Evolutionary conservation across 2,329 filamentous ascomycete species (phyloP), one percentile per base, ranked within the genome.

Genomic region (Penicillium griseofulvum): DNA sequence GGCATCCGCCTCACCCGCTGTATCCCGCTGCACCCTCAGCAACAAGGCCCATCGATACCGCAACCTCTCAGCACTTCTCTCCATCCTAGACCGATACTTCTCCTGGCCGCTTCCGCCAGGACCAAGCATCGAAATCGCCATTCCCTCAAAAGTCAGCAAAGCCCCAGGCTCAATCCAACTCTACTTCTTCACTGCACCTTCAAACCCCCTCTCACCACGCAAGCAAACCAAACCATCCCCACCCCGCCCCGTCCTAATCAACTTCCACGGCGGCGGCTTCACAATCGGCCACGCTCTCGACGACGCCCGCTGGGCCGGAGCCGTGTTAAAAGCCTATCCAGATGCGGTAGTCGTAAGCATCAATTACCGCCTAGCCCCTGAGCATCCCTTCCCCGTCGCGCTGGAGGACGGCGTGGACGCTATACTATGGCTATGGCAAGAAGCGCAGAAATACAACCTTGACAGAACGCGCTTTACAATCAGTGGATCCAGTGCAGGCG

Each of bases 321-420:
- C 58, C 12, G 61, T 62, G 2, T 41, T 63, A 0, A 49, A 50
- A 4, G 19, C 50, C 12, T 31, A 53, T 22, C 55, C 57, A 11
- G 58, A 63, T 38, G 56, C 62, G 16, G 43, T 65, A 11, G 51
- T 65, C 7, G 52, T 68, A 42, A 60, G 62, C 4, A 61, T 66
- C 1, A 59, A 66, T 19, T 67, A 70, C 57, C 47, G 65, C 5
- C 51, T 65, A 12, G 57, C 66, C 0, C 68, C 68, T 0, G 65
- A 70, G 26, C 36, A 65, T 22, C 61, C 61, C 2, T 67, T 62
- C 49, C 63, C 67, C 17, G 49, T 56, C 0, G 44, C 57, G 0
- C 56, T 66, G 7, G 61, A 70, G 46, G 68, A 71, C 37, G 39
- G 59, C 19, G 62, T 60, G 34, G 64, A 67, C 9, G 62, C 62